Conservation (phyloP, 1,284 basidiomycete genomes). For the Xerocomus amazonicus region DNA sequence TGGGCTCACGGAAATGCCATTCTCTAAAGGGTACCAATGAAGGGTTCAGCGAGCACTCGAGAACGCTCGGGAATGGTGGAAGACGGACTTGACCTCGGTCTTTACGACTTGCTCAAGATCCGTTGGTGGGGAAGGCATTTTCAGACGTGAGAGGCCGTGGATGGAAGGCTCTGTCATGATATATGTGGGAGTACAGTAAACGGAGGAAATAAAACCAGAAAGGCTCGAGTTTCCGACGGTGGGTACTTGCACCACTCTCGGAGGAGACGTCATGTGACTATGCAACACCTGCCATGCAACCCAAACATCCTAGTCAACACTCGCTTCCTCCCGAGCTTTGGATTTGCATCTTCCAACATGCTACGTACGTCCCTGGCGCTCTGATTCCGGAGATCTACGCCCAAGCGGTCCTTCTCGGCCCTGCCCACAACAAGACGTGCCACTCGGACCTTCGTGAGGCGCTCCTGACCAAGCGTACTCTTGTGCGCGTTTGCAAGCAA, state of each 20-base stretch:
- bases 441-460: slow-evolving; percentile 12
- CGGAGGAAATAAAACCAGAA: no score
- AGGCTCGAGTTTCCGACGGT: no score
- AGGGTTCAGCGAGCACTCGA: background rate
- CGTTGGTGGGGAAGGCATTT: slow-evolving; percentile 36
- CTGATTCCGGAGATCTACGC: slow-evolving; percentile 28
- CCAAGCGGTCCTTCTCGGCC: slow-evolving; percentile 14
- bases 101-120: slow-evolving; percentile 61
- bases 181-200: no score
- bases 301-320: no score
- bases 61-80: background rate
- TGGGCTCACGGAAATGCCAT: slow-evolving; percentile 69
- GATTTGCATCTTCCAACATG: slow-evolving; percentile 33
- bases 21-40: slow-evolving; percentile 42
- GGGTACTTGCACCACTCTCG: no score
- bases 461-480: slow-evolving; percentile 33
- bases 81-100: slow-evolving; percentile 59
- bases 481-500: slow-evolving; percentile 38
- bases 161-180: no score
- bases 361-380: slow-evolving; percentile 28
- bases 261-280: no score
- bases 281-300: no score
- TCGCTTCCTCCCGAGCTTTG: slow-evolving; percentile 38
- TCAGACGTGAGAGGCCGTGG: no score
- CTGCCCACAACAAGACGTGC: slow-evolving; percentile 5